These are phyloP conservation scores for Populus ilicifolia DNA, from an alignment of 345 rosid genomes.

Conservation along the genomic window DNA sequence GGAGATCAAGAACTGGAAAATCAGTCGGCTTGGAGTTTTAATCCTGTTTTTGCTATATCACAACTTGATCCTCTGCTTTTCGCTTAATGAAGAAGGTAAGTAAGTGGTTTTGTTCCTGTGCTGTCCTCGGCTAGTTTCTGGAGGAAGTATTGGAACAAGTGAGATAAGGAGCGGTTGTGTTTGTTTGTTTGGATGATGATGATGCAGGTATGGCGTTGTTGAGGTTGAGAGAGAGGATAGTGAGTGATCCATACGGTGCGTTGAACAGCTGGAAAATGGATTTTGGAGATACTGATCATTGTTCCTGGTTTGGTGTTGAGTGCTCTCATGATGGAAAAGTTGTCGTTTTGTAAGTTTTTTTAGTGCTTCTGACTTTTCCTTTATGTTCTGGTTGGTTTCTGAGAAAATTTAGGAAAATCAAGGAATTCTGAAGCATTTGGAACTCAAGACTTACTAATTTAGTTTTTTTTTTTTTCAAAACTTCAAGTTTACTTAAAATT, in stretches of 20 bases:
- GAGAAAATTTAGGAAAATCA: neutral
- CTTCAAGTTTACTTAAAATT: neutral
- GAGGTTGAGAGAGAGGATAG: slow-evolving; percentile 59
- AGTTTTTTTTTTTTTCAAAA: neutral
- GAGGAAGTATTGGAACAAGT: neutral
- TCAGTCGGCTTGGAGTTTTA: slow-evolving; percentile 10
- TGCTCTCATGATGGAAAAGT: slow-evolving; percentile 62
- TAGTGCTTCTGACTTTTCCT: neutral
- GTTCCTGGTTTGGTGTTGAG: slow-evolving; percentile 79
- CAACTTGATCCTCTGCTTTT: slow-evolving; percentile 12
- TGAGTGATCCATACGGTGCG: slow-evolving; percentile 66
- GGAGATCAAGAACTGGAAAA: slow-evolving; percentile 17
- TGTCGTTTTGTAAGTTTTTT: slow-evolving; percentile 53
- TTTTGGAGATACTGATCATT: slow-evolving; percentile 42
- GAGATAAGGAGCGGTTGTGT: neutral
- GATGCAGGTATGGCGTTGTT: slow-evolving; percentile 56
- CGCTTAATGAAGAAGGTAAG: slow-evolving; percentile 22
- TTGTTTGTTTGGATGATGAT: neutral
- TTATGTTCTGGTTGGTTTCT: neutral
- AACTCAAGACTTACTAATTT: neutral
- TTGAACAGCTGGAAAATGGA: slow-evolving; percentile 53
- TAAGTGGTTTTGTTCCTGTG: neutral
- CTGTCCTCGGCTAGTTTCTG: neutral
- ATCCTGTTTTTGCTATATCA: slow-evolving; percentile 1
- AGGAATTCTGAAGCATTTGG: neutral